Evolutionary conservation across 768 basidiomycete species (phyloP), one percentile per base, ranked within the genome.

Genomic region (Udeniomyces megalosporus): DNA sequence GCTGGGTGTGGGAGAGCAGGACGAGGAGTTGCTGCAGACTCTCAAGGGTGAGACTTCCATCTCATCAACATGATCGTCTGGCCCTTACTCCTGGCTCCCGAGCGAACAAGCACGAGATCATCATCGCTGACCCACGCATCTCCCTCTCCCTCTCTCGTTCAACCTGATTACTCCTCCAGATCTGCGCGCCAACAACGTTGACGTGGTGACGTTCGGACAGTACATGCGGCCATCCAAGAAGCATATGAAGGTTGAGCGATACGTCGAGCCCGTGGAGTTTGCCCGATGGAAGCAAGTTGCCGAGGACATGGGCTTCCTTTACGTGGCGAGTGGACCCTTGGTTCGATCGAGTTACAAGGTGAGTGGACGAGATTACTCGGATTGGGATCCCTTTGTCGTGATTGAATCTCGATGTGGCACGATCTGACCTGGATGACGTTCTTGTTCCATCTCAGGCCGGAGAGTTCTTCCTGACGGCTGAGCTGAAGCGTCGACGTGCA

Each of bases 141-240:
- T 4, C 28, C 14, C 14, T 51, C 31, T 28, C 45, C 24, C 49
- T 42, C 31, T 29, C 34, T 24, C 11, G 20, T 49, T 17, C 31
- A 4, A 1, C 38, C 22, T 26, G 31, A 14, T n/a, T 32, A 11
- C 4, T 45, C 35, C 45, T 35, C 38, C 26, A 97, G 95, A 93
- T 66, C 79, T 97, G 7, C 84, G 93, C 48, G 84, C 83, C 67
- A 77, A 82, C 50, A 80, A 89, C 67, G 92, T 97, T 49, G 93
- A 97, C 70, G 93, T 99, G 6, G 90, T 99, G 31, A 99, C 95
- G 1, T 97, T 99, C 71, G 95, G 95, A 2, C 95, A 99, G 75
- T 99, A 99, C 74, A 97, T 99, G 95, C 85, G 95, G 53, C 95
- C 95, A 7, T 96, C 95, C 10, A 97, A 97, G 74, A 81, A 84